Percentiles rank a stretch among this genome's conserved stretches.
These are phyloP conservation scores for Oryza rufipogon DNA, from an alignment of 176 grass and related monocot species.

Conservation along the genomic window DNA sequence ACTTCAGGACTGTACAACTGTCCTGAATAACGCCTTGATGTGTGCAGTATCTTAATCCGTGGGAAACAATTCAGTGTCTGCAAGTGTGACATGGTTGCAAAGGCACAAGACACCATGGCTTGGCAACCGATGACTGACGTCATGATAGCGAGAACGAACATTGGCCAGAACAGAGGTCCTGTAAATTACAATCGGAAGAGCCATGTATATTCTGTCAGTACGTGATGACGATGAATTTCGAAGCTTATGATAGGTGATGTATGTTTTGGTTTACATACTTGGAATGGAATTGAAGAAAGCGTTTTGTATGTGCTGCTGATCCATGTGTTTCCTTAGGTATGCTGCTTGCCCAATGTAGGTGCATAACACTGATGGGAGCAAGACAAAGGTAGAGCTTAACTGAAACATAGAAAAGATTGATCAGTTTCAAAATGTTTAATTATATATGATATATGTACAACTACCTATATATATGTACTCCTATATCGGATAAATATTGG, in stretches of 20 bases:
- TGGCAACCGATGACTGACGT: conserved; percentile 67
- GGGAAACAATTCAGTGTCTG: conserved; percentile 68
- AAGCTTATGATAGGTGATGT: too few relatives aligned
- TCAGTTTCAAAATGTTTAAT: neutral
- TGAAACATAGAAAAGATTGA: conserved; percentile 11
- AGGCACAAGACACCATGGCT: conserved; percentile 68
- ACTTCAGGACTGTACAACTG: conserved; percentile 76
- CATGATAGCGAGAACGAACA: conserved; percentile 48
- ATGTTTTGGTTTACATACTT: conserved; percentile 53
- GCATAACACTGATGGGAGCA: conserved; percentile 54
- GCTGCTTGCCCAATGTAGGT: conserved; percentile 75
- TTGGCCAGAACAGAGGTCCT: conserved; percentile 67
- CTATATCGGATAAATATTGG: neutral
- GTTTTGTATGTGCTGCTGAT: neutral
- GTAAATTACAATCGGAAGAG: neutral
- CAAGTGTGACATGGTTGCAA: conserved; percentile 64
- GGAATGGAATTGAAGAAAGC: conserved; percentile 72
- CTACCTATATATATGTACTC: neutral
- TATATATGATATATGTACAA: neutral
- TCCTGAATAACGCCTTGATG: conserved; percentile 58
- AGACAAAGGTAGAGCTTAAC: conserved; percentile 52
- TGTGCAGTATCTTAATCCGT: conserved; percentile 56
- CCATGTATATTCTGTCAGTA: neutral
- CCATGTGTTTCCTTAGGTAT: conserved; percentile 46
- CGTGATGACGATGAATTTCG: neutral